Evolutionary conservation across 2,329 filamentous ascomycete species (phyloP).

Genomic region (Microcyclospora pomicola): DNA sequence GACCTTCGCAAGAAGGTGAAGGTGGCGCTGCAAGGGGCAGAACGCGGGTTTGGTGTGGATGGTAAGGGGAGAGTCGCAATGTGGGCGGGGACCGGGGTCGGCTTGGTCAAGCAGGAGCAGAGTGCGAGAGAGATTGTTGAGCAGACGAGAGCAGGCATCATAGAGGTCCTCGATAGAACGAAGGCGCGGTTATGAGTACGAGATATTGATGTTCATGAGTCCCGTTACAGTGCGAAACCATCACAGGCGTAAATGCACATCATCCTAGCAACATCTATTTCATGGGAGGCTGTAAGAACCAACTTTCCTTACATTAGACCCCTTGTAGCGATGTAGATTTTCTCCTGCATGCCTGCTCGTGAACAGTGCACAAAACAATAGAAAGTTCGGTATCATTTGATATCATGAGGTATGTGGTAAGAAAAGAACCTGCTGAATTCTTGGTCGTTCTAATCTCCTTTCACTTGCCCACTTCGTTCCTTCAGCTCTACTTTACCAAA

Average conservation of each 20-base stretch:
- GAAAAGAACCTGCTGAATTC: no score
- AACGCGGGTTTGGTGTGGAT: constrained; percentile 30
- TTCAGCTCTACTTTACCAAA: constrained; percentile 3
- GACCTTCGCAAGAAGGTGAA: constrained; percentile 25
- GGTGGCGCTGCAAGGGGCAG: constrained; percentile 13
- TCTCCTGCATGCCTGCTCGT: no score
- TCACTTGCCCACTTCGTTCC: constrained; percentile 13
- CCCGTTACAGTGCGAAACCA: no score
- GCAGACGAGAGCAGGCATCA: constrained; percentile 28
- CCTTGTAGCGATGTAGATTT: no score
- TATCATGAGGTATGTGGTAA: no score
- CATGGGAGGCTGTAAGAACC: no score
- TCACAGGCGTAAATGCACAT: no score
- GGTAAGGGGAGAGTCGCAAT: constrained; percentile 44
- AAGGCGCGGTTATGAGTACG: constrained; percentile 4
- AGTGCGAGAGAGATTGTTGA: constrained; percentile 39
- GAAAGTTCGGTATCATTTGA: no score
- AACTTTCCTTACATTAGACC: no score
- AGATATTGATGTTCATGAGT: no score
- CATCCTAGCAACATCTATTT: no score
- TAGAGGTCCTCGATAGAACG: constrained; percentile 15
- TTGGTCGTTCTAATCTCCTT: constrained; percentile 9
- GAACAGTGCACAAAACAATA: no score
- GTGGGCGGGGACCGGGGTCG: constrained; percentile 49
- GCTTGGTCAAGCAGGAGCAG: constrained; percentile 39